These are phyloP conservation scores for Parastagonospora nodorum DNA, from an alignment of 2,329 filamentous ascomycete species.

Conservation along the genomic window DNA sequence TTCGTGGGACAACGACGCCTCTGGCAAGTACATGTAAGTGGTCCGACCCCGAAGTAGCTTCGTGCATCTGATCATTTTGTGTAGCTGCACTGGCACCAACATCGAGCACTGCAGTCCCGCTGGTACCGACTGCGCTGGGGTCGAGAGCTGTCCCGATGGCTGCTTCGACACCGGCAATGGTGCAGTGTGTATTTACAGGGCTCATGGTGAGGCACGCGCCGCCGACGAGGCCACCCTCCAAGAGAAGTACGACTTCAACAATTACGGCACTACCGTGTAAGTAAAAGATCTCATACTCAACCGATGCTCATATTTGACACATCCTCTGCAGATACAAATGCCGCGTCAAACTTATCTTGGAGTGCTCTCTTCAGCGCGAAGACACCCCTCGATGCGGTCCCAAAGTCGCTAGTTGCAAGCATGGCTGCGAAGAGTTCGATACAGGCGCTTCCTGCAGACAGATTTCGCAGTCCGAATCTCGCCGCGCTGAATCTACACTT, in stretches of 20 bases:
- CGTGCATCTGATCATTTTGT: neutral
- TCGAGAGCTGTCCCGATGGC: conserved; percentile 1
- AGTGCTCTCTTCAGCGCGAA: too few species aligned
- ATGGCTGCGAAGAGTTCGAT: too few species aligned
- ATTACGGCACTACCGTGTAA: too few species aligned
- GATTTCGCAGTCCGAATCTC: too few species aligned
- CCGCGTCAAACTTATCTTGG: too few species aligned
- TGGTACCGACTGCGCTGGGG: neutral
- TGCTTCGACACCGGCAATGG: conserved; percentile 1
- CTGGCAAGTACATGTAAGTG: neutral
- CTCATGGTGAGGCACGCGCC: neutral
- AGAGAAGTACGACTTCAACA: neutral
- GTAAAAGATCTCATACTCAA: too few species aligned
- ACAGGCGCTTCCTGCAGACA: too few species aligned
- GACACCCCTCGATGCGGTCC: too few species aligned
- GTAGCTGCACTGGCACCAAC: neutral
- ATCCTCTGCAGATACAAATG: too few species aligned
- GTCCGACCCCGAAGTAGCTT: neutral
- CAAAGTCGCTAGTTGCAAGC: too few species aligned
- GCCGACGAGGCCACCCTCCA: neutral
- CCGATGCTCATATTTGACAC: too few species aligned
- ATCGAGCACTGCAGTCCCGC: neutral
- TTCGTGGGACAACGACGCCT: neutral
- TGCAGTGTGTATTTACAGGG: neutral
- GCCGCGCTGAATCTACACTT: too few species aligned